Evolutionary conservation across 768 basidiomycete genomes (phyloP).

Genomic region (Russula compacta): DNA sequence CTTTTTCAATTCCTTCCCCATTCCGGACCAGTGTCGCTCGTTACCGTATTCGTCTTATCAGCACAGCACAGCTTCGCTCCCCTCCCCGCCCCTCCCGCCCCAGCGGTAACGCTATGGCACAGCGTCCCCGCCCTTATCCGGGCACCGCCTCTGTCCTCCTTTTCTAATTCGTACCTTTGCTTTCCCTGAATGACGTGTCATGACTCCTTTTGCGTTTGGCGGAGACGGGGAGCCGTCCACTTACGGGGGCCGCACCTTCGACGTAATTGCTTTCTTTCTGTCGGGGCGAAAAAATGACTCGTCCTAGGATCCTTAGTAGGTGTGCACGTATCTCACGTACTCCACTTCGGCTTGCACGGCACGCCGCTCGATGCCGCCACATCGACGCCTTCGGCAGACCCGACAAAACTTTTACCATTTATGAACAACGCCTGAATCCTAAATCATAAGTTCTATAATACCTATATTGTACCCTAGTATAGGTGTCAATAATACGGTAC

Average conservation of each 20-base stretch:
- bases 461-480: too few species aligned
- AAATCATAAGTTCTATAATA: neutral
- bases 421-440: neutral
- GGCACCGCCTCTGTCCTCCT: neutral
- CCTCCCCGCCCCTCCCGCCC: neutral
- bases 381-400: neutral
- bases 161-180: neutral
- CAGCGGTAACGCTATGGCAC: neutral
- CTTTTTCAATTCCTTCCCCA: neutral
- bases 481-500: too few species aligned
- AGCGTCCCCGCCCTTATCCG: neutral
- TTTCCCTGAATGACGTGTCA: conserved; percentile 1
- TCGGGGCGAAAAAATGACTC: neutral
- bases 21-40: too few species aligned
- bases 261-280: neutral
- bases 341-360: neutral
- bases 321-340: neutral
- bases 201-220: conserved; percentile 9
- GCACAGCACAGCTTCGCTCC: too few species aligned
- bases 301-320: conserved; percentile 4
- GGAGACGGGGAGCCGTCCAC: neutral
- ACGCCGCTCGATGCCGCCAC: neutral
- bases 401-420: neutral
- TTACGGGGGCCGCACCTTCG: neutral
- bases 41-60: too few species aligned